Percentiles rank a stretch among this genome's conserved stretches.
Evolutionary conservation across 2,329 filamentous ascomycete species (phyloP).

Genomic region (Colletotrichum tropicale): DNA sequence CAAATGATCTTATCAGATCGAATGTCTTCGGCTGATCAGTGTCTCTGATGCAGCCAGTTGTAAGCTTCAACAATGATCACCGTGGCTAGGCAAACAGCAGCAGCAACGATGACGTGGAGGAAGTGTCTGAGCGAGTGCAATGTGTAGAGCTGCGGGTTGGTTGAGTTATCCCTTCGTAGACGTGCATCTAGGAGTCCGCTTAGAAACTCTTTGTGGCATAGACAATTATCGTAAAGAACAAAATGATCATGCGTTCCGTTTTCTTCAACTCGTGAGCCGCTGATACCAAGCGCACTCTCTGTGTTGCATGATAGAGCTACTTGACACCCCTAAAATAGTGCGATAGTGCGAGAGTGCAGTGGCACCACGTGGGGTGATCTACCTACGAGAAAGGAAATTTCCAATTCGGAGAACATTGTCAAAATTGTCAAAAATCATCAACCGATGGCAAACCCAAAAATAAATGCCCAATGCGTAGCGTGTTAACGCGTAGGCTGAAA

Average conservation of each 20-base stretch:
- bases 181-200: neutral
- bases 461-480: neutral
- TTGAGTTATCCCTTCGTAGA: neutral
- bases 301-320: neutral
- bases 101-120: neutral
- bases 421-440: neutral
- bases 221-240: neutral
- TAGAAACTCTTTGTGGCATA: neutral
- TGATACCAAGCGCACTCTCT: neutral
- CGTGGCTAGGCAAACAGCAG: neutral
- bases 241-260: neutral
- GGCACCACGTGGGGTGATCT: neutral
- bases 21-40: neutral
- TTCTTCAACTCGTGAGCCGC: neutral
- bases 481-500: neutral
- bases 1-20: neutral
- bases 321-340: neutral
- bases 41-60: rapidly evolving
- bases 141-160: neutral
- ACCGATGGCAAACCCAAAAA: neutral
- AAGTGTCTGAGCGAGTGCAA: neutral
- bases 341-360: neutral
- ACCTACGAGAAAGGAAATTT: neutral
- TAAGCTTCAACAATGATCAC: neutral
- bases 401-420: neutral